These are phyloP conservation scores for Gyromitra esculenta DNA, from an alignment of 2,329 filamentous ascomycete species.

Conservation along the genomic window DNA sequence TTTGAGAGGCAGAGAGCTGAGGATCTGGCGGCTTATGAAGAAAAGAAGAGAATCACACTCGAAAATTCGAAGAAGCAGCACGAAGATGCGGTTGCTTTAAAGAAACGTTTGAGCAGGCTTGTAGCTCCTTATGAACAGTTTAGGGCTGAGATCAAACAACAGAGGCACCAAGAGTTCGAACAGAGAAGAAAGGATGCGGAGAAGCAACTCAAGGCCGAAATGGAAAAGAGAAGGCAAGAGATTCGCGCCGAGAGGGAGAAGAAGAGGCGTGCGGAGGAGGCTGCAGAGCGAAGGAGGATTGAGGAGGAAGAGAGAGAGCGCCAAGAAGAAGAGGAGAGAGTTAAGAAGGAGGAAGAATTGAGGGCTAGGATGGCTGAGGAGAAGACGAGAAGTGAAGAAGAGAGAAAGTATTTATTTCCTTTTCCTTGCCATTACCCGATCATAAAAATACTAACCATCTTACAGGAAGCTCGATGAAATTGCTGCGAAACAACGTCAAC, in stretches of 20 bases:
- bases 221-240: constrained; percentile 86
- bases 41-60: constrained; percentile 78
- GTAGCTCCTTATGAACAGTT: constrained; percentile 86
- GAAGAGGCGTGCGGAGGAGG: constrained; percentile 85
- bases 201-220: constrained; percentile 91
- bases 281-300: constrained; percentile 83
- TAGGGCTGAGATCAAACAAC: constrained; percentile 81
- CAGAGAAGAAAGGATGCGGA: constrained; percentile 90
- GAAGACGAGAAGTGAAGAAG: constrained; percentile 69
- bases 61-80: constrained; percentile 86
- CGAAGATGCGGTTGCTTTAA: constrained; percentile 89
- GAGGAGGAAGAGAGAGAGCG: constrained; percentile 78
- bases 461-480: constrained; percentile 71
- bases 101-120: constrained; percentile 87
- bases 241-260: constrained; percentile 81
- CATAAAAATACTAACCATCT: constrained; percentile 45
- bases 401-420: constrained; percentile 65
- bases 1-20: constrained; percentile 82
- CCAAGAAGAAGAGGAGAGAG: constrained; percentile 86
- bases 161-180: constrained; percentile 94
- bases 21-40: constrained; percentile 83
- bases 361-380: constrained; percentile 75
- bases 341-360: constrained; percentile 77
- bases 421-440: constrained; percentile 17
- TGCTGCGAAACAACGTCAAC: constrained; percentile 70